phyloP scores from a whole-genome alignment of 345 rosid species.

The Gossypium stocksii region DNA sequence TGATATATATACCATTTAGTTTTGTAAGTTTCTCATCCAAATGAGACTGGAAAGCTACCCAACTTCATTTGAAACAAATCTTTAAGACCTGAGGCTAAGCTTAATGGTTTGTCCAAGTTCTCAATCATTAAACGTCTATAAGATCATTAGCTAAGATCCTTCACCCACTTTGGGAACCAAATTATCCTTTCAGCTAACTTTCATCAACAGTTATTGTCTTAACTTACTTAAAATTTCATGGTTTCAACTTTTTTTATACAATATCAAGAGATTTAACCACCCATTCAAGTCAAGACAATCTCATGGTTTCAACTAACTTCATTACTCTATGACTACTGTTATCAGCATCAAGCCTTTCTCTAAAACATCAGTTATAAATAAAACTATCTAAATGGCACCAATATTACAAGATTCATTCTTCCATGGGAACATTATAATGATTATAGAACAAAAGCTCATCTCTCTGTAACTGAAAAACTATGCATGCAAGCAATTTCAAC shows the following conservation, averaged over 20 bases:
- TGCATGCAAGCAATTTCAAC: neutral
- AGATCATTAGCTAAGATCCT: neutral
- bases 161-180: neutral
- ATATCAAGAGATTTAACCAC: no score
- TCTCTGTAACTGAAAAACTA: neutral
- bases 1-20: neutral
- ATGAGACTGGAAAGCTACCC: neutral
- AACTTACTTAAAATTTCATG: neutral
- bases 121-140: neutral
- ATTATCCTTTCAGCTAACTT: constrained; percentile 1
- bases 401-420: neutral
- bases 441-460: neutral
- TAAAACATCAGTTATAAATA: neutral
- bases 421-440: neutral
- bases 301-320: neutral
- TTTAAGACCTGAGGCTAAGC: neutral
- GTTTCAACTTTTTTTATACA: neutral
- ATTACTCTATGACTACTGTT: neutral
- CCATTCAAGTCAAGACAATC: no score
- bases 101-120: neutral
- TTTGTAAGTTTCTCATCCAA: neutral
- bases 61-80: neutral
- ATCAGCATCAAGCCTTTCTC: constrained; percentile 3
- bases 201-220: neutral
- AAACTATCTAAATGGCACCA: neutral